A percentile compares a stretch with the other conserved stretches of the same genome.
phyloP scores from a whole-genome alignment of 2,329 filamentous ascomycete species.

The Apiospora arundinis region DNA sequence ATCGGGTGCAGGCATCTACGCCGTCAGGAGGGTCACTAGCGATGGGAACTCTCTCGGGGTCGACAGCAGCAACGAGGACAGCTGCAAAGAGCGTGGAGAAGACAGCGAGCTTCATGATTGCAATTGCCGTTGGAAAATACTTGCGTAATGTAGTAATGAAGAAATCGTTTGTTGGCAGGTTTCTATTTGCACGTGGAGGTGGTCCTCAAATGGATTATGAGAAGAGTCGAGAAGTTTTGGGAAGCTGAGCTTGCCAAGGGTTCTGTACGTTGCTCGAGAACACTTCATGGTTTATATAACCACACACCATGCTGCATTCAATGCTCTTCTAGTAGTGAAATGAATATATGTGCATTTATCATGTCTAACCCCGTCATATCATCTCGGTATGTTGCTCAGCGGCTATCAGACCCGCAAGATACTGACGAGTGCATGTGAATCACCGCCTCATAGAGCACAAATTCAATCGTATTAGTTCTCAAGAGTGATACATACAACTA shows the following conservation, averaged over 20 bases:
- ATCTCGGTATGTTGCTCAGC: not conserved
- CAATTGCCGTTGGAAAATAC: no score
- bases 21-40: not conserved
- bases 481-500: not conserved
- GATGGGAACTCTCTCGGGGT: not conserved
- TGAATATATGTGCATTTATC: not conserved
- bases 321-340: not conserved
- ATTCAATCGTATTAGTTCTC: not conserved
- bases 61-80: not conserved
- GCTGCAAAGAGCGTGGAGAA: not conserved
- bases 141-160: not conserved
- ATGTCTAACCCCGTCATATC: not conserved
- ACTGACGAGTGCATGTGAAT: not conserved
- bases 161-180: no score
- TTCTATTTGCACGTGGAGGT: not conserved
- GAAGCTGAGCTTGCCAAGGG: not conserved
- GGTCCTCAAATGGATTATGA: not conserved
- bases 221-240: not conserved
- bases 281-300: not conserved
- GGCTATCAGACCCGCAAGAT: not conserved
- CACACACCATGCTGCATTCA: not conserved
- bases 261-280: not conserved
- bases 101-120: not conserved
- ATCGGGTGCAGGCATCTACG: not conserved
- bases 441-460: not conserved